Base-by-base conservation (phyloP, 208 protist species). In the Leishmania gerbilli region DNA sequence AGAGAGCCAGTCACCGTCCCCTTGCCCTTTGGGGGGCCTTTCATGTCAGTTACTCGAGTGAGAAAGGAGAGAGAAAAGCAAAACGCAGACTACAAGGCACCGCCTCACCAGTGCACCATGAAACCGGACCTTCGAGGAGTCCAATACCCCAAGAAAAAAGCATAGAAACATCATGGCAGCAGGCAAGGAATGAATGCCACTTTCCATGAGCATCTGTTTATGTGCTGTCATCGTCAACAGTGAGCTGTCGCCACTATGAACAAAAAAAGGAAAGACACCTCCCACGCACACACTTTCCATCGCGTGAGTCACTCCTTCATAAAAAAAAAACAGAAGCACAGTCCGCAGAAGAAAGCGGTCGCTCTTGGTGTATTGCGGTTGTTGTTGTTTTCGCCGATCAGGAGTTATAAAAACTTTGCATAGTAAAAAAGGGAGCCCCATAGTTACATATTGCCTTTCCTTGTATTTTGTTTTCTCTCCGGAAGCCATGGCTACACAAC, bases 261-360 rank as follows among this genome's bases (percentile, higher is more conserved):
- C 47, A 13, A 64, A 47, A 64, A 47, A 53, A 42, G 49, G 49
- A 49, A 64, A 40, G 2, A 24, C 72, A 55, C 27, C 8, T 31
- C 27, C 53, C 75, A 53, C 40, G 34, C 55, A 68, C 75, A 64
- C 40, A 69, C 56, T 24, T 31, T 74, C 45, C 45, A 55, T 74
- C 69, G 69, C 45, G n/a, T 27, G 69, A 47, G 45, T 15, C n/a
- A 27, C 24, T 37, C 69, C n/a, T 74, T 51, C 24, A 34, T 58
- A 24, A 51, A 60, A 34, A 42, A 34, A 42, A 64, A 40, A 11
- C 45, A 11, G n/a, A 64, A 40, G 37, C 19, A 51, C 24, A 21
- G 45, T n/a, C 42, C 19, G n/a, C 42, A 74, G 8, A 45, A 77
- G 15, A 60, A 77, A 45, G 19, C 31, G 45, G 47, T 15, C 31